Evolutionary conservation across 495 filamentous ascomycete genomes (phyloP), one percentile per base, ranked within the genome.

Genomic region (Lichenothelia convexa): DNA sequence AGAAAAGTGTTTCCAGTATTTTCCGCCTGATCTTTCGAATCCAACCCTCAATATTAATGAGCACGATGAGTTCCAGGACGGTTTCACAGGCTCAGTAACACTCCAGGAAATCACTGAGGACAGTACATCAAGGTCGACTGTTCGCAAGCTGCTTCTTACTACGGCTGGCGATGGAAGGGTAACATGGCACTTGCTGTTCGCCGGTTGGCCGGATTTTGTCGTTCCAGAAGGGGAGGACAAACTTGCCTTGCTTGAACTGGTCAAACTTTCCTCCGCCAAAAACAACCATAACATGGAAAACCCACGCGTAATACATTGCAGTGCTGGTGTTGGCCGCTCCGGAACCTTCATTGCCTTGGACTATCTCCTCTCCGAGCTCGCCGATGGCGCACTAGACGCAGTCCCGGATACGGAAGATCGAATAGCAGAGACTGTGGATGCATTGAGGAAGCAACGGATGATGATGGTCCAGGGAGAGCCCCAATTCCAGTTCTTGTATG

Each of bases 321-420:
- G 78, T 45, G 89, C 89, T 17, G 89, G 89, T 24, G 91, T 99
- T 8, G 89, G 89, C 17, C 74, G 89, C 35, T 86, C 78, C 13
- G 89, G 89, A 34, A 95, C 89, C 0, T 99, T 95, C 50, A 89
- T 99, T 43, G 79, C 85, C 3, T 70, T 99, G 6, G 91, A 94
- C 55, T 78, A 87, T 48, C 68, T 99, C 32, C 67, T 93, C 30
- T 64, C 71, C 18, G 83, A 93, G 53, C 60, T 95, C 5, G 73
- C 81, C 24, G 70, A 73, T 8, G 91, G 84, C 21, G 64, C 70
- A 18, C 56, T 89, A 41, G 68, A 75, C 30, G 36, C 42, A 7
- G 15, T 58, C n/a, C 36, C 42, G 2, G 41, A 23, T 1, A 43
- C 36, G n/a, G 39, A 42, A 34, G 58, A 54, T 30, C 65, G 67